phyloP scores from a whole-genome alignment of 1,284 basidiomycete genomes.

The Ustilago sp. region DNA sequence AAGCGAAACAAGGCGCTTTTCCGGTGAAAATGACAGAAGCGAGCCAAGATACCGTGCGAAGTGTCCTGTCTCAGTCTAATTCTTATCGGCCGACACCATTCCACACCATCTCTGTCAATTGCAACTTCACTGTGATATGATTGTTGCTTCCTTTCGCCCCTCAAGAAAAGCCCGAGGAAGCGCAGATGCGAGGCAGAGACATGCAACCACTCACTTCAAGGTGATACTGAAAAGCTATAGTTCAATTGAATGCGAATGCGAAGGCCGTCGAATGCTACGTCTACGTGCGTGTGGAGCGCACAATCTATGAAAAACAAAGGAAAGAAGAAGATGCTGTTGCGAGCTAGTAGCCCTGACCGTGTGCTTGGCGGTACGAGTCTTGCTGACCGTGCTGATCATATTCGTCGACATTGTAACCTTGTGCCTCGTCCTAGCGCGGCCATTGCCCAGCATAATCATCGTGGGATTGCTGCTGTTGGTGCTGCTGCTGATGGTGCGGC shows the following conservation, averaged over 20 bases:
- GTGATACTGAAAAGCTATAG: not conserved
- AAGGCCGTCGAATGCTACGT: conserved; percentile 7
- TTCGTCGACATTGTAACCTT: not conserved
- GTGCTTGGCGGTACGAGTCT: conserved; percentile 14
- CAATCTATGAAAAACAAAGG: not conserved
- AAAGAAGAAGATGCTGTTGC: not conserved
- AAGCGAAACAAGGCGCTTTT: not conserved
- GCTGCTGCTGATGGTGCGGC: conserved; percentile 2
- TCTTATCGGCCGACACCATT: conserved; percentile 4
- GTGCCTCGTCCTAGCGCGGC: conserved; percentile 10
- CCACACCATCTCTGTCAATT: too few relatives aligned
- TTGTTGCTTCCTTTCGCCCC: too few relatives aligned
- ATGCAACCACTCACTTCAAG: not conserved
- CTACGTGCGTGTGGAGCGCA: not conserved
- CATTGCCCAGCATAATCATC: conserved; percentile 18
- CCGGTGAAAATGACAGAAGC: not conserved
- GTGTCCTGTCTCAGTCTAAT: not conserved
- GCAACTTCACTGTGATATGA: too few relatives aligned
- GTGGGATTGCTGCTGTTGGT: not conserved
- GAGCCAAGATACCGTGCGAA: conserved; percentile 5
- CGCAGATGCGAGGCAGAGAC: not conserved
- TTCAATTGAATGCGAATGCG: conserved; percentile 9
- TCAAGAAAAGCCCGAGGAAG: too few relatives aligned
- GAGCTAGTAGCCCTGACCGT: conserved; percentile 14
- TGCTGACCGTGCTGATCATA: conserved; percentile 16